Conservation (phyloP, 768 basidiomycete species). For the Naganishia antarctica region DNA sequence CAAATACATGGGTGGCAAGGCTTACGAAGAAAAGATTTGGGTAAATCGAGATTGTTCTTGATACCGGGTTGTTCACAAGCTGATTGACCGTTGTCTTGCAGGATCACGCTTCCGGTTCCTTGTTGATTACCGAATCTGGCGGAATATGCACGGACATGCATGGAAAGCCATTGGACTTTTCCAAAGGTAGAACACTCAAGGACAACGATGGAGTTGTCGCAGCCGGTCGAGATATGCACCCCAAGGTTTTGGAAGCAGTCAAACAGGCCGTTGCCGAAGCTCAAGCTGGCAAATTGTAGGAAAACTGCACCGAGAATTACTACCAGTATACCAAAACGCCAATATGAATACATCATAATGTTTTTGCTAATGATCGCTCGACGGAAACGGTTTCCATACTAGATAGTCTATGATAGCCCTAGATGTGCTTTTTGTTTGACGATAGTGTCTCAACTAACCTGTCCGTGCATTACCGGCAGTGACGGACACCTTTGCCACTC, state of each 20-base stretch:
- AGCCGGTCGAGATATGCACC: conserved; percentile 66
- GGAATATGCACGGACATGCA: conserved; percentile 80
- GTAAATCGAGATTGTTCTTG: conserved; percentile 36
- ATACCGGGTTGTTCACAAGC: background rate
- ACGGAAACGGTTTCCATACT: background rate
- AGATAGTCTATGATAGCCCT: conserved; percentile 6
- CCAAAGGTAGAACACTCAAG: conserved; percentile 75
- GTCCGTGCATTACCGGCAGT: conserved; percentile 6
- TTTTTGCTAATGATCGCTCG: background rate
- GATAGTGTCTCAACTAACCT: background rate
- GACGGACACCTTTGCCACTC: conserved; percentile 14
- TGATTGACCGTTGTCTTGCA: conserved; percentile 40
- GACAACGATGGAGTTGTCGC: conserved; percentile 85
- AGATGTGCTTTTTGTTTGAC: background rate
- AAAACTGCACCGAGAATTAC: background rate
- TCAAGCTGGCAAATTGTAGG: conserved; percentile 29
- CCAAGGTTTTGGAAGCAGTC: conserved; percentile 67
- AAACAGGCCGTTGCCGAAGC: conserved; percentile 56
- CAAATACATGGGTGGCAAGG: conserved; percentile 52
- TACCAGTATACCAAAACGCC: background rate
- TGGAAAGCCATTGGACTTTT: conserved; percentile 75
- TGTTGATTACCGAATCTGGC: conserved; percentile 83
- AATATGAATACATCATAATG: background rate
- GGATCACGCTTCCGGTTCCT: conserved; percentile 84
- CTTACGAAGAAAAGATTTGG: conserved; percentile 96